phyloP scores from a whole-genome alignment of 2,329 filamentous ascomycete species.

The Akanthomyces lecanii region DNA sequence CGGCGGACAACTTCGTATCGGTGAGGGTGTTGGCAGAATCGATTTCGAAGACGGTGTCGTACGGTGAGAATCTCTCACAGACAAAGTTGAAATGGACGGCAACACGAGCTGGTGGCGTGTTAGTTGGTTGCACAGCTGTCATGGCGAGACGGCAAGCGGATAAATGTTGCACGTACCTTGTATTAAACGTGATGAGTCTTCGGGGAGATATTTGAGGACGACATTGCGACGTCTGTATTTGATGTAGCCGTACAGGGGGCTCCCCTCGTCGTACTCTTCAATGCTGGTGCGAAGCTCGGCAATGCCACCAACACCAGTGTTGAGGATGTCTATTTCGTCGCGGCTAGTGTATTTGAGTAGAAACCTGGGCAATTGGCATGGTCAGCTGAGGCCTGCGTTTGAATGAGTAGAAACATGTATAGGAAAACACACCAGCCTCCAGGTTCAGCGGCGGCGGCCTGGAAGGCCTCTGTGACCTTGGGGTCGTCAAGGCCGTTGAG shows the following conservation, averaged over 20 bases:
- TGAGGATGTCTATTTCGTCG: constrained; percentile 79
- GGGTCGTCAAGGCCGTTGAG: constrained; percentile 87
- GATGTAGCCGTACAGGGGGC: constrained; percentile 87
- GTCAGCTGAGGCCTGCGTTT: constrained; percentile 16
- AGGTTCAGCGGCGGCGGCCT: constrained; percentile 71
- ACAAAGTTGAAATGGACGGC: constrained; percentile 66
- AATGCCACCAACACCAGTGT: constrained; percentile 74
- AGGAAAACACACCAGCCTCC: constrained; percentile 77
- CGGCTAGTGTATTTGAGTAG: constrained; percentile 85
- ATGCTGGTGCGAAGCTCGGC: constrained; percentile 77
- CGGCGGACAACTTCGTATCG: constrained; percentile 81
- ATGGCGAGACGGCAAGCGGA: not conserved
- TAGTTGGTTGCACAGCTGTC: not conserved
- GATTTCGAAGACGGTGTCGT: constrained; percentile 81
- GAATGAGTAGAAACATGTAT: not conserved
- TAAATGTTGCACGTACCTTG: constrained; percentile 62
- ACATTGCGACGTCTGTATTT: constrained; percentile 87
- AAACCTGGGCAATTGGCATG: constrained; percentile 60
- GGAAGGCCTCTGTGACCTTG: constrained; percentile 79
- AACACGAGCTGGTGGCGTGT: constrained; percentile 62
- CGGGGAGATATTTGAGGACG: constrained; percentile 86
- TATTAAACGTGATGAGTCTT: constrained; percentile 82
- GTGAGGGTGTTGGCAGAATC: constrained; percentile 71
- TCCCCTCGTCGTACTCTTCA: constrained; percentile 73
- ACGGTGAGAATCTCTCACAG: constrained; percentile 71